A percentile compares a stretch with the other conserved stretches of the same genome.
Evolutionary conservation across 495 filamentous ascomycete species (phyloP).

Genomic region (Penicillium paxilli): DNA sequence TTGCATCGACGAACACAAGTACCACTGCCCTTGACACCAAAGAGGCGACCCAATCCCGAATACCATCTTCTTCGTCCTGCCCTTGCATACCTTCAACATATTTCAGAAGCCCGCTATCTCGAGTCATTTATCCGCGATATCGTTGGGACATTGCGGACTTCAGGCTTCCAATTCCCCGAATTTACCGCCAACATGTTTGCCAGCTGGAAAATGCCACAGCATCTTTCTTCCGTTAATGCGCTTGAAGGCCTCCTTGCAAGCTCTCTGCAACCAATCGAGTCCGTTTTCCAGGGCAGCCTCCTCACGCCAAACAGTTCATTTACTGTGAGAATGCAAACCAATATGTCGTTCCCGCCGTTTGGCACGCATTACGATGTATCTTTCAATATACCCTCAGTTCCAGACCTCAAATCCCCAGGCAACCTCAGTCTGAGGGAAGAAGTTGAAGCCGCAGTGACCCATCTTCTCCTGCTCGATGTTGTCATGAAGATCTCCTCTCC

Average conservation of each 20-base stretch:
- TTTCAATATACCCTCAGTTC: constrained; percentile 32
- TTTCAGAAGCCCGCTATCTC: constrained; percentile 41
- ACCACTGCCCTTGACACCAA: constrained; percentile 57
- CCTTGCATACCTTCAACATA: constrained; percentile 63
- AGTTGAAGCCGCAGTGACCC: constrained; percentile 36
- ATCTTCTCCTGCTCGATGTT: constrained; percentile 42
- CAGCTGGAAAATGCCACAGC: constrained; percentile 16
- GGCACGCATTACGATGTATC: constrained; percentile 51
- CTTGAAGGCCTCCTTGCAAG: constrained; percentile 41
- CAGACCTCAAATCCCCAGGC: constrained; percentile 37
- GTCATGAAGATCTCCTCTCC: constrained; percentile 30
- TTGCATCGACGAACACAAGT: constrained; percentile 60
- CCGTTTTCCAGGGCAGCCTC: constrained; percentile 40
- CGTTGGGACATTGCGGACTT: constrained; percentile 35
- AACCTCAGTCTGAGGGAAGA: constrained; percentile 37
- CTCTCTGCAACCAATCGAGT: constrained; percentile 45
- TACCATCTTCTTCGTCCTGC: constrained; percentile 66
- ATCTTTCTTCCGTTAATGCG: constrained; percentile 7
- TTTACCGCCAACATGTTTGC: constrained; percentile 31
- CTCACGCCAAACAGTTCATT: constrained; percentile 38
- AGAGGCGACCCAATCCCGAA: constrained; percentile 48
- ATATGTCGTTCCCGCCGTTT: constrained; percentile 37
- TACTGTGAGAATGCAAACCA: constrained; percentile 46
- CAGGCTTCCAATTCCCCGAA: constrained; percentile 37
- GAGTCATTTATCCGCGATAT: constrained; percentile 39